Base-by-base conservation (phyloP, 805 yeast genomes). In the Candida alai region DNA sequence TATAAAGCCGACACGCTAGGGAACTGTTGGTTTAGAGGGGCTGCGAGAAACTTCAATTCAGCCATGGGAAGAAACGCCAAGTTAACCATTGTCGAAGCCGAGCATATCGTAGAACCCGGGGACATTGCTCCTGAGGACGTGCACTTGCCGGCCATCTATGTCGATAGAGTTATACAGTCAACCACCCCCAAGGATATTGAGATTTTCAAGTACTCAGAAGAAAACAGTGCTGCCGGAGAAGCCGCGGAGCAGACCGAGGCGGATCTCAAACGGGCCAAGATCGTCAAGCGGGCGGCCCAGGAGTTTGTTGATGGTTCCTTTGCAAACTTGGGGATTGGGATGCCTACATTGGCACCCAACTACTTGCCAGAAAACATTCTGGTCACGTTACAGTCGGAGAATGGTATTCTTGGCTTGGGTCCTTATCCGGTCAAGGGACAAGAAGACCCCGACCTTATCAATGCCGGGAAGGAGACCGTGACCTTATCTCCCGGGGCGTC, bases 401-500 rank as follows among this genome's bases (percentile, higher is more conserved):
- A 72, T 41, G 76, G 77, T 9, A 53, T 71, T 19, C 56, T 71
- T 13, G 75, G 76, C 4, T 52, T 70, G 28, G 77, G 76, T 2
- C 71, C 70, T n/a, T 69, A 66, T 46, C 68, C 68, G 4, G 34
- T 34, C 15, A 41, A 41, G 19, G 73, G 68, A n/a, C 51, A 67
- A 42, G 73, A 64, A 26, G 73, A 68, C 41, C 58, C 74, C 3
- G 76, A 72, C 42, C 41, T 65, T 41, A 67, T 70, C 39, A 71
- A 72, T 41, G 75, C 76, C 8, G 76, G 77, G 17, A 71, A 71
- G 43, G 76, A 71, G 52, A 65, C 76, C 4, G 68, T 68, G 19
- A 70, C 76, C 1, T 47, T 71, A 38, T 45, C 48, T 5, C 52
- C 61, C 11, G 76, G 76, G n/a, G 73, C 71, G 1, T 59, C 75